A percentile compares a stretch with the other conserved stretches of the same genome.
phyloP scores from a whole-genome alignment of 169 alveolate genomes.

The Toxoplasma gondii region DNA sequence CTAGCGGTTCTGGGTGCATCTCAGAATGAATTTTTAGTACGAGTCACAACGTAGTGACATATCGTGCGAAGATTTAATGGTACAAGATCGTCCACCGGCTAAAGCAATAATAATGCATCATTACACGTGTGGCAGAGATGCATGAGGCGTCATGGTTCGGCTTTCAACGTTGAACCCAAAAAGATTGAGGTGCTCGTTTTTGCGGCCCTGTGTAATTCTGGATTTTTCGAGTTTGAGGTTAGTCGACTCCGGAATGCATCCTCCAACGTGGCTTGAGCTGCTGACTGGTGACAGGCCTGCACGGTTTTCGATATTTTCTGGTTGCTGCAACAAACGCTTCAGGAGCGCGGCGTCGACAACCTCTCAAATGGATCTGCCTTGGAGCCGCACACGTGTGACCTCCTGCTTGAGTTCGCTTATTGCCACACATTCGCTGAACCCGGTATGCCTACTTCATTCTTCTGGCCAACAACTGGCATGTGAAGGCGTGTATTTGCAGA shows the following conservation, averaged over 20 bases:
- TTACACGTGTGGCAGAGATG: background rate
- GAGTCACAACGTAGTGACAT: constrained; percentile 59
- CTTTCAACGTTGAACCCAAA: background rate
- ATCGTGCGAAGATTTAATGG: constrained; percentile 44
- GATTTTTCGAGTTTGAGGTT: background rate
- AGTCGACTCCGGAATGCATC: background rate
- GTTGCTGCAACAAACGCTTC: background rate
- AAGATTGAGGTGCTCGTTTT: background rate
- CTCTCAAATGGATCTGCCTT: background rate
- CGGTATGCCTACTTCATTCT: background rate
- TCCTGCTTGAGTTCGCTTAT: background rate
- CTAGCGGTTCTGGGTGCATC: background rate
- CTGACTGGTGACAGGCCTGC: background rate
- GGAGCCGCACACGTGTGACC: background rate
- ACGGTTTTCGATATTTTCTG: background rate
- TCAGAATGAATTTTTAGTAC: constrained; percentile 17
- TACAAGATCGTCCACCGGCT: background rate
- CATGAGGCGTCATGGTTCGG: background rate
- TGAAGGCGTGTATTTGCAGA: background rate
- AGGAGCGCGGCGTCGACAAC: background rate
- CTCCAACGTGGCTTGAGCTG: background rate
- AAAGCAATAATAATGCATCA: background rate
- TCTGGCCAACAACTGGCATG: background rate
- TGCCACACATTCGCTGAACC: background rate
- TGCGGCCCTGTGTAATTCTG: background rate